A percentile compares a stretch with the other conserved stretches of the same genome.
Conservation (phyloP, 257 asterid genomes). For the Linderniella brevidens region DNA sequence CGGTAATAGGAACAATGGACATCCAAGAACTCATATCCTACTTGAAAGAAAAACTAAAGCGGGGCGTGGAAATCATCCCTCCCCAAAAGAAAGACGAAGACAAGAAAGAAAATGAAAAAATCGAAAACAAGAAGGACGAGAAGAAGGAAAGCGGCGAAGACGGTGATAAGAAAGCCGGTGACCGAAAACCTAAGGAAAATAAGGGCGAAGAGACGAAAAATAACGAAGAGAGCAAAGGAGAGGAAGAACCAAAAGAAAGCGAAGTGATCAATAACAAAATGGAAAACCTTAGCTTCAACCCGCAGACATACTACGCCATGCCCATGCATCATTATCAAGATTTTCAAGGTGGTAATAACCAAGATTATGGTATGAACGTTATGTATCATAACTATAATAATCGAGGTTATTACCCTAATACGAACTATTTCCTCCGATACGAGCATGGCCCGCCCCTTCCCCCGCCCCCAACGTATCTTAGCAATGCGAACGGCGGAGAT, state of each 20-base stretch:
- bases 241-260: slow-evolving; percentile 4
- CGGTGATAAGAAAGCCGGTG: slow-evolving; percentile 8
- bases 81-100: slow-evolving; percentile 18
- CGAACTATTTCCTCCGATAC: too few species aligned
- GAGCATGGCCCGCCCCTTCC: slow-evolving; percentile 33
- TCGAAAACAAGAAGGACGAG: background rate
- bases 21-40: slow-evolving; percentile 39
- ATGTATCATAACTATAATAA: too few species aligned
- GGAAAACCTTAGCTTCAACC: slow-evolving; percentile 18
- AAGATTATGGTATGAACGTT: slow-evolving; percentile 23
- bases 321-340: slow-evolving; percentile 43
- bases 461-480: slow-evolving; percentile 23
- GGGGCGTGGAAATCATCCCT: slow-evolving; percentile 39
- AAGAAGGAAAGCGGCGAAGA: background rate
- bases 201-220: too few species aligned
- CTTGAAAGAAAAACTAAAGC: slow-evolving; percentile 54
- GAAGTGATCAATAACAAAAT: slow-evolving; percentile 44
- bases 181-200: too few species aligned
- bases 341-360: slow-evolving; percentile 1
- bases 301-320: slow-evolving; percentile 29
- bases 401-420: too few species aligned
- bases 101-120: slow-evolving; percentile 9
- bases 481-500: slow-evolving; percentile 4
- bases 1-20: slow-evolving; percentile 66
- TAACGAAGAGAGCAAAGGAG: too few species aligned